These are phyloP conservation scores for Leccinum barrowsii DNA, from an alignment of 768 basidiomycete genomes.

Conservation along the genomic window DNA sequence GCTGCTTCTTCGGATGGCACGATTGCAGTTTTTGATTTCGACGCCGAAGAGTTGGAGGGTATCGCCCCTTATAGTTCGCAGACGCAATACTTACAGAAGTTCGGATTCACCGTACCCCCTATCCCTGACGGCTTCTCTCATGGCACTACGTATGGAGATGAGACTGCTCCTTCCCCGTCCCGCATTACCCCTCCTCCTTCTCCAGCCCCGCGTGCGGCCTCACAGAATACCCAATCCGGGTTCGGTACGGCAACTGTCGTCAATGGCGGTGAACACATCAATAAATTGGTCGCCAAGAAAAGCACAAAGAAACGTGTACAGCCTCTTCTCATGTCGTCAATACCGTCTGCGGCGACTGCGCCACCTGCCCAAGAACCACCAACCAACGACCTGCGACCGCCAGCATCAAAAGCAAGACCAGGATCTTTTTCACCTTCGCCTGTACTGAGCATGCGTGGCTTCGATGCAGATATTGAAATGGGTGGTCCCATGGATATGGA, in stretches of 20 bases:
- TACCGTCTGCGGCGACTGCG: conserved; percentile 35
- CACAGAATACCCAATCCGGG: conserved; percentile 35
- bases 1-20: conserved; percentile 96
- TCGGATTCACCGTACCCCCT: conserved; percentile 67
- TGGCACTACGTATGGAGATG: conserved; percentile 22
- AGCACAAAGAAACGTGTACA: conserved; percentile 66
- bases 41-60: conserved; percentile 74
- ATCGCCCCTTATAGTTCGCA: conserved; percentile 72
- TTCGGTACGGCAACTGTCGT: conserved; percentile 38
- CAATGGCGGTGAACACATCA: conserved; percentile 57
- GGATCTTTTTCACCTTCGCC: conserved; percentile 41
- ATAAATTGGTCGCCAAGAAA: conserved; percentile 73
- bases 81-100: conserved; percentile 77
- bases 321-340: conserved; percentile 37
- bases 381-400: conserved; percentile 14
- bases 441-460: conserved; percentile 47
- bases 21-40: conserved; percentile 84
- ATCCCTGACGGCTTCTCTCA: conserved; percentile 73
- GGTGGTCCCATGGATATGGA: conserved; percentile 50
- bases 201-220: conserved; percentile 33
- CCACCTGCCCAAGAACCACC: conserved; percentile 12
- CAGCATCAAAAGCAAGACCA: conserved; percentile 24
- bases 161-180: conserved; percentile 21
- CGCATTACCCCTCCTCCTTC: conserved; percentile 50
- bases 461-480: conserved; percentile 40